A percentile compares a stretch with the other conserved stretches of the same genome.
phyloP scores from a whole-genome alignment of 1,284 basidiomycete genomes.

The Anthracocystis walkeri region DNA sequence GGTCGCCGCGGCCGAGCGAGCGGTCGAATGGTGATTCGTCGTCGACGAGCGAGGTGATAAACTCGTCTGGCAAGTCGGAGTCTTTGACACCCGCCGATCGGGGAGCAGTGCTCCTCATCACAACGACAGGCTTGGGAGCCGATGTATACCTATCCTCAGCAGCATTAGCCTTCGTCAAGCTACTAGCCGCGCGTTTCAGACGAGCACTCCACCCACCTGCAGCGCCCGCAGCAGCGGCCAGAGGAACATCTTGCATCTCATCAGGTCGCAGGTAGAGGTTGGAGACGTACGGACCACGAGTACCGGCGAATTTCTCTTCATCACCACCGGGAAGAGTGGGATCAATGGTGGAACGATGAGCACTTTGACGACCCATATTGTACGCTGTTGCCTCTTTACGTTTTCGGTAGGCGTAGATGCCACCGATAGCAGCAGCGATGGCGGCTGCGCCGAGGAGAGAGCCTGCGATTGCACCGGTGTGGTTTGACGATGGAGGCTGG shows the following conservation, averaged over 20 bases:
- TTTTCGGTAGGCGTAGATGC: constrained; percentile 65
- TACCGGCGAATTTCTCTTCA: constrained; percentile 18
- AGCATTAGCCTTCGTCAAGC: constrained; percentile 5
- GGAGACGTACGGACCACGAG: constrained; percentile 43
- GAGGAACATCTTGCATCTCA: constrained; percentile 4
- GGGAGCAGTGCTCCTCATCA: constrained; percentile 22
- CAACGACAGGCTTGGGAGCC: constrained; percentile 17
- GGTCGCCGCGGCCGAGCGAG: constrained; percentile 10
- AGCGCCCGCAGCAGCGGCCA: constrained; percentile 9
- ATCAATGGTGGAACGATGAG: constrained; percentile 15
- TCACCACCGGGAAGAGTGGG: constrained; percentile 18
- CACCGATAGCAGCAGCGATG: constrained; percentile 60
- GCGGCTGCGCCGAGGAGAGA: constrained; percentile 64
- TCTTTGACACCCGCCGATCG: constrained; percentile 2
- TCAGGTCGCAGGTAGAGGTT: constrained; percentile 34
- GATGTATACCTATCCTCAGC: constrained; percentile 15
- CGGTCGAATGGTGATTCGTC: constrained; percentile 18
- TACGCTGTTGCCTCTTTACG: constrained; percentile 52
- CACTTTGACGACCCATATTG: constrained; percentile 21
- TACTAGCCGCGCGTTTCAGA: constrained; percentile 30
- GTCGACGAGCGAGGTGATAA: constrained; percentile 37
- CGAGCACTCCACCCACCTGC: constrained; percentile 29
- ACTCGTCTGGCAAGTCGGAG: constrained; percentile 37
- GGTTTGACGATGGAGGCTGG: constrained; percentile 8
- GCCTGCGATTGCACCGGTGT: constrained; percentile 59